A percentile compares a stretch with the other conserved stretches of the same genome.
Conservation (phyloP, 129 eudicot genomes). For the Helianthus tuberosus region DNA sequence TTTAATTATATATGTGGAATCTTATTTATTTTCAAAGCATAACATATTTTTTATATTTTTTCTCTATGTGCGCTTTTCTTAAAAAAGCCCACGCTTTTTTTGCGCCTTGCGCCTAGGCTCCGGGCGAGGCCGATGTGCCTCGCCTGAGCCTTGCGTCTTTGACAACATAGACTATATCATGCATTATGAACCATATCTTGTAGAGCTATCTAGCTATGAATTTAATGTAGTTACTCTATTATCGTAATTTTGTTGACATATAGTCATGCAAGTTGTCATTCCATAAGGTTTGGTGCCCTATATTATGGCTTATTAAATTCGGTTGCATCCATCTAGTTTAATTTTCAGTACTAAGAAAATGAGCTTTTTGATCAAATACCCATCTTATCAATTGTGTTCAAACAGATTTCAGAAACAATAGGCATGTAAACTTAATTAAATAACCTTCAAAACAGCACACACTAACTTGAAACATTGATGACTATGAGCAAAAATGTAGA, state of each 20-base stretch:
- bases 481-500: neutral
- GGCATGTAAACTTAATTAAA: neutral
- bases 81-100: too few species aligned
- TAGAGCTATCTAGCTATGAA: too few species aligned
- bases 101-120: too few species aligned
- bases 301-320: neutral
- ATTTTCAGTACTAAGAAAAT: neutral
- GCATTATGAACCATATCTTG: too few species aligned
- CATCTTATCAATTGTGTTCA: constrained; percentile 3
- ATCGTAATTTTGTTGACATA: neutral
- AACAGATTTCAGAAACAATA: neutral
- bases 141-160: too few species aligned
- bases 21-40: too few species aligned
- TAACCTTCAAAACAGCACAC: neutral
- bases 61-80: too few species aligned
- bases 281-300: neutral
- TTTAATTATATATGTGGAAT: too few species aligned
- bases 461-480: neutral
- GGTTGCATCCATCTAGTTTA: neutral
- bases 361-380: neutral
- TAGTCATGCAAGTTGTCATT: neutral
- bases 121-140: too few species aligned
- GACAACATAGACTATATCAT: too few species aligned
- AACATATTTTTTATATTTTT: too few species aligned
- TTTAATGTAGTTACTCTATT: neutral